Conservation (phyloP, 495 filamentous ascomycete genomes). For the Bacidia rubella region DNA sequence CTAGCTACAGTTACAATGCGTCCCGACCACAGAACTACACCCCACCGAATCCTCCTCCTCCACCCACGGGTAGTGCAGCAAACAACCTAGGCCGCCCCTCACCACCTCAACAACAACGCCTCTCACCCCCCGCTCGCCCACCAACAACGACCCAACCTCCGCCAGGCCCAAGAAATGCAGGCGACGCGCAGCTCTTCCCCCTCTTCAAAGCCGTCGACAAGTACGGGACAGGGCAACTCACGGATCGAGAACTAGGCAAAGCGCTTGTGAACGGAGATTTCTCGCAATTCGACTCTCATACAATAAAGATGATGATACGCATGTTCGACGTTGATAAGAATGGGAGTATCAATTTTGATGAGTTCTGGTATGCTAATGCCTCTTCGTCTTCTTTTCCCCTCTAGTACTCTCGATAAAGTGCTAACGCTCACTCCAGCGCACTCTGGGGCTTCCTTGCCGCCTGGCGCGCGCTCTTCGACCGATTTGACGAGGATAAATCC, state of each 20-base stretch:
- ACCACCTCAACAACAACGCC: conserved; percentile 36
- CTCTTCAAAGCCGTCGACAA: conserved; percentile 89
- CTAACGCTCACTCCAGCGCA: conserved; percentile 40
- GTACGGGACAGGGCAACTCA: conserved; percentile 63
- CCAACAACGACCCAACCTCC: conserved; percentile 54
- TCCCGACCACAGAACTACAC: conserved; percentile 19
- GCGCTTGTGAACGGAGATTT: conserved; percentile 96
- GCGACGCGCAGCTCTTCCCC: conserved; percentile 64
- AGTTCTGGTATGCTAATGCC: conserved; percentile 65
- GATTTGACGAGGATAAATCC: conserved; percentile 78
- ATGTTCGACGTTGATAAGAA: conserved; percentile 90
- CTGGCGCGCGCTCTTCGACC: conserved; percentile 88
- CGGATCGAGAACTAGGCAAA: conserved; percentile 74
- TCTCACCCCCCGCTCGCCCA: conserved; percentile 41
- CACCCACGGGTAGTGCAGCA: background rate
- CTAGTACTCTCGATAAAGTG: background rate
- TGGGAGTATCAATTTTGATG: conserved; percentile 83
- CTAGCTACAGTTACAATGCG: conserved; percentile 23
- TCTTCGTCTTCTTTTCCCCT: background rate
- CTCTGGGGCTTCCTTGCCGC: conserved; percentile 90
- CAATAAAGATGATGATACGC: conserved; percentile 94
- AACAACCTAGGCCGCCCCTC: conserved; percentile 45
- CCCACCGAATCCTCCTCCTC: conserved; percentile 34
- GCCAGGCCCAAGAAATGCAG: conserved; percentile 39
- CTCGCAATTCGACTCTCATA: conserved; percentile 88